Conservation (phyloP, 2,329 filamentous ascomycete genomes). For the Rutstroemia sp. region DNA sequence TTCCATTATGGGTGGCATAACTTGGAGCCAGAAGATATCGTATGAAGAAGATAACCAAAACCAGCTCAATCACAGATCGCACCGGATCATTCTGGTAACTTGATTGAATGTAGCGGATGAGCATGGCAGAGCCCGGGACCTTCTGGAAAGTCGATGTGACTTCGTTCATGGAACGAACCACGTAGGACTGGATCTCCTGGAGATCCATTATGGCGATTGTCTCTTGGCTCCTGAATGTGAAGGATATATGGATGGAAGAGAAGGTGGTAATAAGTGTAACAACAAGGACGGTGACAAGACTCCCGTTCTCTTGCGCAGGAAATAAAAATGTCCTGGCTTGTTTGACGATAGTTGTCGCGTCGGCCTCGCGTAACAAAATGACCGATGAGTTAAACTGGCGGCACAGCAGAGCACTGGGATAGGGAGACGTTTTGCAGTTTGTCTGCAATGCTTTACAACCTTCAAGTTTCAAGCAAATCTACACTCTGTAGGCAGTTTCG, state of each 20-base stretch:
- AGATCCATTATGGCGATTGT: constrained; percentile 47
- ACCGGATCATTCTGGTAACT: constrained; percentile 97
- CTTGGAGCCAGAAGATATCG: constrained; percentile 86
- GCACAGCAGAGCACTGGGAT: neutral
- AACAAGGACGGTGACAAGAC: neutral
- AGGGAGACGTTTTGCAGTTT: neutral
- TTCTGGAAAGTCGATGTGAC: constrained; percentile 68
- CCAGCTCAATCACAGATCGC: constrained; percentile 84
- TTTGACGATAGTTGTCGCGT: neutral
- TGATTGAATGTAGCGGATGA: constrained; percentile 91
- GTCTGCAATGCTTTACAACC: neutral
- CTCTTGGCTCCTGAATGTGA: neutral
- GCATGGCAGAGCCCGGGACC: constrained; percentile 86
- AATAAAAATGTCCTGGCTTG: neutral
- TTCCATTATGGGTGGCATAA: constrained; percentile 86
- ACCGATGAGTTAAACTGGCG: neutral
- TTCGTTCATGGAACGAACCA: constrained; percentile 45
- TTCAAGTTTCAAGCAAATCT: too few species aligned
- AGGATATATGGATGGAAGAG: neutral
- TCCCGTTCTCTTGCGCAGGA: neutral
- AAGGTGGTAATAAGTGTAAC: neutral
- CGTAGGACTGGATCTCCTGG: constrained; percentile 49
- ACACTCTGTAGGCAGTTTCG: too few species aligned
- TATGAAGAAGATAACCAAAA: constrained; percentile 92
- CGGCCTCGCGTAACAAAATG: constrained; percentile 7